These are phyloP conservation scores for Melanomma pulvis-pyrius DNA, from an alignment of 495 filamentous ascomycete genomes.

Conservation along the genomic window DNA sequence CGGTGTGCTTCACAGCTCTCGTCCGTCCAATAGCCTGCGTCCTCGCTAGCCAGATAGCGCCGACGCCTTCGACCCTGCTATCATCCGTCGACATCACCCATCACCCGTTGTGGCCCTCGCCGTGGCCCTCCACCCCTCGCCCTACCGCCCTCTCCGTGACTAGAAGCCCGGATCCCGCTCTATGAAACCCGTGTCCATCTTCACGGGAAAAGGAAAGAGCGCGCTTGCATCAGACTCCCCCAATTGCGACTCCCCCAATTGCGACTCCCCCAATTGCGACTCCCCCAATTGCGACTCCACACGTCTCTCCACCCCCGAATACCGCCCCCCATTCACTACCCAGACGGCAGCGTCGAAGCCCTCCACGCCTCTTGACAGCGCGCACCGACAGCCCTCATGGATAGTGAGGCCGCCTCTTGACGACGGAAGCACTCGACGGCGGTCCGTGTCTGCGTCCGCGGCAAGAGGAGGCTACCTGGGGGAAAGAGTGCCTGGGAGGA, in stretches of 20 bases:
- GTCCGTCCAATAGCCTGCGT: neutral
- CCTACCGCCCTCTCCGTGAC: no score
- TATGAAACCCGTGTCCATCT: constrained; percentile 39
- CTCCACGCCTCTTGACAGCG: constrained; percentile 19
- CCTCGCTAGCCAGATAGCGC: no score
- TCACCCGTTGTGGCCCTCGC: no score
- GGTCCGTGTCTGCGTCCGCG: neutral
- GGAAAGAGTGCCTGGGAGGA: neutral
- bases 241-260: neutral
- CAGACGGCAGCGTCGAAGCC: constrained; percentile 22
- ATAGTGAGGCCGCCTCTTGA: constrained; percentile 3
- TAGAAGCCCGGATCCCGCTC: neutral
- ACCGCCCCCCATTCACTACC: constrained; percentile 11
- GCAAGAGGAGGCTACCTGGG: neutral
- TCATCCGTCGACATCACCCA: no score
- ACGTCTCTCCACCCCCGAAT: constrained; percentile 35
- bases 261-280: neutral
- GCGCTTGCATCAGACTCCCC: no score
- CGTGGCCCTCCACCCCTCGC: no score
- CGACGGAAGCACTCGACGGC: neutral
- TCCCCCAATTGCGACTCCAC: constrained; percentile 2
- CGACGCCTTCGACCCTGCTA: no score
- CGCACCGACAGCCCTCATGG: constrained; percentile 16
- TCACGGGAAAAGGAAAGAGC: no score
- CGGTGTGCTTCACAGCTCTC: neutral